Percentiles rank a stretch among this genome's conserved stretches.
Conservation (phyloP, 352 stramenopile genomes). For the Globisporangium nagaii region DNA sequence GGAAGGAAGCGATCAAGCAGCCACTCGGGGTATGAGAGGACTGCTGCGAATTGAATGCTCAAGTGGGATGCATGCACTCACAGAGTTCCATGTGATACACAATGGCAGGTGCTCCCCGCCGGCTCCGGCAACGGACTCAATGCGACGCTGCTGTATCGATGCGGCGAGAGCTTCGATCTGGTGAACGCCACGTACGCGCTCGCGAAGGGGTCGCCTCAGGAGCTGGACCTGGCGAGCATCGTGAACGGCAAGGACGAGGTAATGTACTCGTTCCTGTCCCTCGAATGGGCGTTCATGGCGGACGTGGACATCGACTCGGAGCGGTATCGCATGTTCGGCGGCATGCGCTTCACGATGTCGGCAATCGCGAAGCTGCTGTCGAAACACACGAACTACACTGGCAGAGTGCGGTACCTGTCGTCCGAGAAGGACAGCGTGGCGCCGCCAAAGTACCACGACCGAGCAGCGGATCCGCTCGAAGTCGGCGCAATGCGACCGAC, state of each 20-base stretch:
- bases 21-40: constrained; percentile 35
- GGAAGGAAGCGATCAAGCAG: constrained; percentile 46
- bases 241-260: constrained; percentile 40
- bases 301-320: constrained; percentile 78
- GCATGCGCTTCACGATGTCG: constrained; percentile 45
- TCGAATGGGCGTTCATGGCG: constrained; percentile 78
- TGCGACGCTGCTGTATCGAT: constrained; percentile 40
- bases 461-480: constrained; percentile 6
- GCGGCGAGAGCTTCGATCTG: constrained; percentile 38
- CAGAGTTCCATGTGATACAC: too few relatives aligned
- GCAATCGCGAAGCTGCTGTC: constrained; percentile 35
- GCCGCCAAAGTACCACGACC: constrained; percentile 31
- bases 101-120: constrained; percentile 32
- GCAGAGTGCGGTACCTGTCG: constrained; percentile 31
- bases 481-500: constrained; percentile 10
- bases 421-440: constrained; percentile 19
- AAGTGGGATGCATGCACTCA: too few relatives aligned
- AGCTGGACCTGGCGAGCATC: constrained; percentile 50
- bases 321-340: constrained; percentile 48
- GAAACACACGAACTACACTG: constrained; percentile 31
- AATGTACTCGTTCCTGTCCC: constrained; percentile 78
- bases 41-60: too few relatives aligned
- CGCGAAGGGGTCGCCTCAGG: constrained; percentile 50
- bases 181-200: constrained; percentile 63
- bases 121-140: constrained; percentile 68